These are phyloP conservation scores for Protomyces inundatus DNA, from an alignment of 1,139 yeast genomes.

Conservation along the genomic window DNA sequence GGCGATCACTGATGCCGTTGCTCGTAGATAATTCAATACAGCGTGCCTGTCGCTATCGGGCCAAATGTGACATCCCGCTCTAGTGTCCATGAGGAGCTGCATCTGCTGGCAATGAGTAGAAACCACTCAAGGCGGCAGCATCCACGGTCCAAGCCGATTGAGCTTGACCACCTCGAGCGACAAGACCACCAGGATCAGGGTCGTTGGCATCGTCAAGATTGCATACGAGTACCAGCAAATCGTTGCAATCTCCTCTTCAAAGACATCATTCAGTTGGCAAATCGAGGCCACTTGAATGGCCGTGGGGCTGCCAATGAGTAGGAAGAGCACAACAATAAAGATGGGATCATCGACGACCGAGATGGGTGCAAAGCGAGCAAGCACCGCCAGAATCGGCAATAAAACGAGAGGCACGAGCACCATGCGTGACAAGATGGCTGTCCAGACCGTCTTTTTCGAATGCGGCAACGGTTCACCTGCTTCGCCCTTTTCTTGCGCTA, in stretches of 20 bases:
- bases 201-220: slow-evolving; percentile 17
- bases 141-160: slow-evolving; percentile 18
- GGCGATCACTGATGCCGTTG: too few relatives aligned
- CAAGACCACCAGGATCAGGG: slow-evolving; percentile 14
- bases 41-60: too few relatives aligned
- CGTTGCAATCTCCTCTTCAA: slow-evolving; percentile 78
- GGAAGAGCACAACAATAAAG: slow-evolving; percentile 67
- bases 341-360: slow-evolving; percentile 81
- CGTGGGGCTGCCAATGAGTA: slow-evolving; percentile 36
- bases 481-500: slow-evolving; percentile 40
- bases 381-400: slow-evolving; percentile 60
- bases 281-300: slow-evolving; percentile 29
- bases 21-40: too few relatives aligned
- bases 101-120: too few relatives aligned
- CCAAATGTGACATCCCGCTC: too few relatives aligned
- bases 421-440: slow-evolving; percentile 70
- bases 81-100: too few relatives aligned
- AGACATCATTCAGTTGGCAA: slow-evolving; percentile 46
- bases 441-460: slow-evolving; percentile 51
- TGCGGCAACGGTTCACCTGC: slow-evolving; percentile 50
- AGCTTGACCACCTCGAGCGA: slow-evolving; percentile 24
- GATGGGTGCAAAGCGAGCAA: slow-evolving; percentile 59
- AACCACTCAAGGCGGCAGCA: background rate
- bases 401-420: slow-evolving; percentile 63
- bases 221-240: slow-evolving; percentile 50